A percentile compares a stretch with the other conserved stretches of the same genome.
Evolutionary conservation across 441 rosid species (phyloP).

Genomic region (Croton laevigatus): DNA sequence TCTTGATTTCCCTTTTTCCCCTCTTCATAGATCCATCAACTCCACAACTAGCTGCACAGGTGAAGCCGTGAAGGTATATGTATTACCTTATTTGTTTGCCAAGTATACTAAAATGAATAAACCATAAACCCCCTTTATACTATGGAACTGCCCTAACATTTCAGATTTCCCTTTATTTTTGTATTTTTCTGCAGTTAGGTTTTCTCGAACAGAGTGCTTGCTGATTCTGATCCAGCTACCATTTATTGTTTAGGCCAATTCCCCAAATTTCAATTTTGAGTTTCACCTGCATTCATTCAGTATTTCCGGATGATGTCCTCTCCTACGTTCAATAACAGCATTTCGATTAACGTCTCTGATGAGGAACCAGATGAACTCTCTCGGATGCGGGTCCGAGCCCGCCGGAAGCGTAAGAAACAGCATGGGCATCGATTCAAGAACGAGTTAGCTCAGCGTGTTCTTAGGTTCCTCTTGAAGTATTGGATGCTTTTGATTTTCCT

Average conservation of each 20-base stretch:
- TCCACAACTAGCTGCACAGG: no score
- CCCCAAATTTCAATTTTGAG: neutral
- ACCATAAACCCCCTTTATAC: no score
- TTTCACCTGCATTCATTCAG: neutral
- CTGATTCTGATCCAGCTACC: no score
- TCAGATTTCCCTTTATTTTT: no score
- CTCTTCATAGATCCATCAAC: no score
- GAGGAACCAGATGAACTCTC: conserved; percentile 70
- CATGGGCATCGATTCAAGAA: conserved; percentile 34
- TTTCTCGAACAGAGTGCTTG: no score
- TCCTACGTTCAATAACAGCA: conserved; percentile 41
- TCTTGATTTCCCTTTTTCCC: no score
- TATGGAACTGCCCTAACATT: no score
- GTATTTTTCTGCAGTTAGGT: no score
- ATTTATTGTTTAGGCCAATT: neutral
- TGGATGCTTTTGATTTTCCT: conserved; percentile 64
- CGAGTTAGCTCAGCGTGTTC: conserved; percentile 44
- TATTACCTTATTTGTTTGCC: no score
- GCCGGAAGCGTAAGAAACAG: conserved; percentile 77
- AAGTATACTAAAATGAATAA: no score
- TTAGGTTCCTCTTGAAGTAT: conserved; percentile 52
- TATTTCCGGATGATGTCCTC: conserved; percentile 23
- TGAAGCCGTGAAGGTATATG: no score
- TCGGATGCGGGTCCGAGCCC: conserved; percentile 62
- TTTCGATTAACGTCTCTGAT: conserved; percentile 72